Evolutionary conservation across 805 yeast species (phyloP).

Genomic region (Candida nanaspora): DNA sequence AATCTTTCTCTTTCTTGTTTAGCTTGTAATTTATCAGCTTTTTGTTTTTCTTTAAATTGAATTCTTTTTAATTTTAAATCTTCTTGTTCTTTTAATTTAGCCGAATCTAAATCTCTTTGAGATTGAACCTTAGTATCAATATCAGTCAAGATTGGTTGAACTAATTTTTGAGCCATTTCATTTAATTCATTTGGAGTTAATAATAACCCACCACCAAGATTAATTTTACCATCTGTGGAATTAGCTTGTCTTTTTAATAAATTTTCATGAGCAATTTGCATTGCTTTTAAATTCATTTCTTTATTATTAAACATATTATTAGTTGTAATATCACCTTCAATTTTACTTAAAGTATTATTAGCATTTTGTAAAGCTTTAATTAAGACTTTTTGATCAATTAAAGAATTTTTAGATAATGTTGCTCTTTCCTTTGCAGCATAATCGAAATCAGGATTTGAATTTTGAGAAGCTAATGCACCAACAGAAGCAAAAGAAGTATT

Average conservation of each 20-base stretch:
- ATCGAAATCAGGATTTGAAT: slow-evolving; percentile 30
- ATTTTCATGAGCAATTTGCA: slow-evolving; percentile 67
- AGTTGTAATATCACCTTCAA: slow-evolving; percentile 19
- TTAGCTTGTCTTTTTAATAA: slow-evolving; percentile 43
- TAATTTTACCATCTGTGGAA: slow-evolving; percentile 44
- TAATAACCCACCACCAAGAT: slow-evolving; percentile 84
- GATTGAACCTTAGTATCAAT: slow-evolving; percentile 60
- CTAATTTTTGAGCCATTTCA: slow-evolving; percentile 69
- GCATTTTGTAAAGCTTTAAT: slow-evolving; percentile 48
- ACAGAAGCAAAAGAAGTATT: slow-evolving; percentile 44
- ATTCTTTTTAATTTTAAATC: slow-evolving; percentile 34
- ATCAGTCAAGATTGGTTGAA: slow-evolving; percentile 76
- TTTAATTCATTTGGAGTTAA: slow-evolving; percentile 73
- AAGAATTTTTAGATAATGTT: slow-evolving; percentile 27
- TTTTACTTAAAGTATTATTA: slow-evolving; percentile 20
- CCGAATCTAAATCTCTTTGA: slow-evolving; percentile 54
- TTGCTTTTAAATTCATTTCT: slow-evolving; percentile 58
- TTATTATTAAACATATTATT: slow-evolving; percentile 20
- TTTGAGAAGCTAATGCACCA: slow-evolving; percentile 53
- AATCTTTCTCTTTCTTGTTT: slow-evolving; percentile 25
- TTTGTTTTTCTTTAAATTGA: slow-evolving; percentile 29
- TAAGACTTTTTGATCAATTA: slow-evolving; percentile 36
- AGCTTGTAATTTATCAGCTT: slow-evolving; percentile 29
- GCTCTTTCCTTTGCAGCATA: slow-evolving; percentile 38
- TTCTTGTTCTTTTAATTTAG: slow-evolving; percentile 30